Evolutionary conservation across 108 stramenopile genomes (phyloP).

Genomic region (Cyclotella baltica): DNA sequence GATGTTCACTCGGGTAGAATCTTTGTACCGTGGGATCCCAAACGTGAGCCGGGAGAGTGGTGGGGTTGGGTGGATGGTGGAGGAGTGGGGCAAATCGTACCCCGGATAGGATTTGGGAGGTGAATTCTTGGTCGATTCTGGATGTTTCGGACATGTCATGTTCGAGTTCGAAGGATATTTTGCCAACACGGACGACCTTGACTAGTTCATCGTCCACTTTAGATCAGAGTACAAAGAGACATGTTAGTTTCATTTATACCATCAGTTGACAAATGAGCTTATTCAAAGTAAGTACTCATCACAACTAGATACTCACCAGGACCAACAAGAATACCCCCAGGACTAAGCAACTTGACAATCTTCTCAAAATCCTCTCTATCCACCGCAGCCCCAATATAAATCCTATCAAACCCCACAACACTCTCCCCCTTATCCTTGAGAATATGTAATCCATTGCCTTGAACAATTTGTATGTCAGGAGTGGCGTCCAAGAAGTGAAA

Average conservation of each 20-base stretch:
- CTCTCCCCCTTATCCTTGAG: slow-evolving; percentile 64
- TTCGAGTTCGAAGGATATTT: slow-evolving; percentile 22
- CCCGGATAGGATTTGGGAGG: slow-evolving; percentile 69
- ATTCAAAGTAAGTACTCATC: too few relatives aligned
- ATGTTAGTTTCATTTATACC: background rate
- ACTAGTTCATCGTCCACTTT: slow-evolving; percentile 86
- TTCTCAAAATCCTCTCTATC: slow-evolving; percentile 54
- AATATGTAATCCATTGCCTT: slow-evolving; percentile 82
- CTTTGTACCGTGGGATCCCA: slow-evolving; percentile 74
- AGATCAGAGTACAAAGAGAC: background rate
- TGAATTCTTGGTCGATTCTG: slow-evolving; percentile 54
- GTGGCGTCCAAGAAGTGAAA: slow-evolving; percentile 50
- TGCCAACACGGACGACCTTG: slow-evolving; percentile 68
- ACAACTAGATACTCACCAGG: slow-evolving; percentile 64
- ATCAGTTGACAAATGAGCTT: too few relatives aligned
- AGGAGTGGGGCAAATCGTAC: slow-evolving; percentile 80
- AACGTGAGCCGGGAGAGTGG: slow-evolving; percentile 71
- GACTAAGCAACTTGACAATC: slow-evolving; percentile 75
- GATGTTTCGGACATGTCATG: slow-evolving; percentile 21
- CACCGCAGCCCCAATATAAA: slow-evolving; percentile 87
- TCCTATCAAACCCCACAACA: slow-evolving; percentile 83
- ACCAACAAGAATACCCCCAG: slow-evolving; percentile 86
- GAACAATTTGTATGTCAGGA: slow-evolving; percentile 65
- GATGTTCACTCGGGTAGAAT: slow-evolving; percentile 70
- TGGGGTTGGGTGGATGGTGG: slow-evolving; percentile 33